Evolutionary conservation across 1,139 yeast genomes (phyloP), one percentile per base, ranked within the genome.

Genomic region (Debaryomycetaceae sp.): DNA sequence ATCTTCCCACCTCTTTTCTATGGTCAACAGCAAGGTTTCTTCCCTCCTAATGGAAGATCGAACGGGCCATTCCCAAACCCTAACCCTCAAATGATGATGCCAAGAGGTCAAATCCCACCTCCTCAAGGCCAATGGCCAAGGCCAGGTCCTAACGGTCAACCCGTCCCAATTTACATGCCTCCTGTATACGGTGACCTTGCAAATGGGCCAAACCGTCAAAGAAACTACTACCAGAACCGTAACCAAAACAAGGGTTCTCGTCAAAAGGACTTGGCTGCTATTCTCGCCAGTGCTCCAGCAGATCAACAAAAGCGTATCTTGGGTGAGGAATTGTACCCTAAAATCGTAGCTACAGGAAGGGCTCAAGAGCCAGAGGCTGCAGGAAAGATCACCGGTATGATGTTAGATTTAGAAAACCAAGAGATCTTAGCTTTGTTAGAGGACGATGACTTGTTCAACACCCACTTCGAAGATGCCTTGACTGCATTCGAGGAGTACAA

Each of bases 311-410:
- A 87, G 83, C 88, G 94, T 78, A 80, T 89, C 64, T 80, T 94
- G 66, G 98, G 99, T 70, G 98, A 92, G 79, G 96, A 89, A 65
- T 79, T 94, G 64, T 94, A 91, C 79, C 94, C 95, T 64, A 88
- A 84, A 81, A 86, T 94, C 61, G 83, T 85, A 53, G 82, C 91
- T 55, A 87, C 92, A 62, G 95, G 95, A 63, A 83, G 86, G 67
- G 83, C 82, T 49, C 78, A 77, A 58, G 95, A 87, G 63, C 87
- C 87, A 48, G 96, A 88, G 70, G 91, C 96, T 63, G 97, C 98
- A 55, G 96, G 97, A 73, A 92, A 91, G 79, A 89, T 92, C 65
- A 92, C 99, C 55, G 98, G 98, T 75, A 92, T 92, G 98, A 83
- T 92, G 78, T 81, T 92, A 65, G 97, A 91, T 65, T 83, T 92